These are phyloP conservation scores for Colletotrichum sp. DNA, from an alignment of 2,329 filamentous ascomycete species.

Conservation along the genomic window DNA sequence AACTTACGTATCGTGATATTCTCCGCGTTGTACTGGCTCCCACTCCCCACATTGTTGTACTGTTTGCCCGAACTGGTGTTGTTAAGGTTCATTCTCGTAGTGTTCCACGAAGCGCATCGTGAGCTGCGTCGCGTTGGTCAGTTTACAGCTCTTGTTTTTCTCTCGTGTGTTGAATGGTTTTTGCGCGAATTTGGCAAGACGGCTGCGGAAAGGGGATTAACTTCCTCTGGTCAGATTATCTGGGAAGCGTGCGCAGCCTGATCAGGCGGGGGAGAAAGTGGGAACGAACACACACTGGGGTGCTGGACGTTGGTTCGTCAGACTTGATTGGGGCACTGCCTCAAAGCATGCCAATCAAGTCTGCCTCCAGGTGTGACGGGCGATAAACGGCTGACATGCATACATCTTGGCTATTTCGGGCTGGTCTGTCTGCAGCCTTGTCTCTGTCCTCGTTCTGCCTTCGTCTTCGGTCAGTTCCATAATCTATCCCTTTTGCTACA, in stretches of 20 bases:
- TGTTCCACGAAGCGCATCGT: not conserved
- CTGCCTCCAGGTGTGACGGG: not conserved
- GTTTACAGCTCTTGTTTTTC: fast-evolving
- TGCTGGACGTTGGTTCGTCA: fast-evolving
- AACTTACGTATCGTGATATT: not conserved
- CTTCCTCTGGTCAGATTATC: not conserved
- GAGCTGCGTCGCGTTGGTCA: not conserved
- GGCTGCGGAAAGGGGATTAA: fast-evolving
- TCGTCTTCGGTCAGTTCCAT: fast-evolving
- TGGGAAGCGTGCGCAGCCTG: not conserved
- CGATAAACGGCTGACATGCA: fast-evolving
- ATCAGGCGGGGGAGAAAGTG: not conserved
- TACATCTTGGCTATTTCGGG: not conserved
- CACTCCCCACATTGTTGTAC: not conserved
- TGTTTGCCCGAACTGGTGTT: not conserved
- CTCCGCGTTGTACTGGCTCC: not conserved
- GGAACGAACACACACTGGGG: not conserved
- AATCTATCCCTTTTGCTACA: not conserved
- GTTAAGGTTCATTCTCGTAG: not conserved
- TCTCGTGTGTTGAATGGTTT: not conserved
- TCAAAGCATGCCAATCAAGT: not conserved
- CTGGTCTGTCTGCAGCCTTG: fast-evolving
- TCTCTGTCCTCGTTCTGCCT: not conserved
- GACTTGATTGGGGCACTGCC: not conserved
- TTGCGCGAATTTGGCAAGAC: not conserved